Conservation (phyloP, 225 moss, liverwort and hornwort genomes). For the Marchantia polymorpha region DNA sequence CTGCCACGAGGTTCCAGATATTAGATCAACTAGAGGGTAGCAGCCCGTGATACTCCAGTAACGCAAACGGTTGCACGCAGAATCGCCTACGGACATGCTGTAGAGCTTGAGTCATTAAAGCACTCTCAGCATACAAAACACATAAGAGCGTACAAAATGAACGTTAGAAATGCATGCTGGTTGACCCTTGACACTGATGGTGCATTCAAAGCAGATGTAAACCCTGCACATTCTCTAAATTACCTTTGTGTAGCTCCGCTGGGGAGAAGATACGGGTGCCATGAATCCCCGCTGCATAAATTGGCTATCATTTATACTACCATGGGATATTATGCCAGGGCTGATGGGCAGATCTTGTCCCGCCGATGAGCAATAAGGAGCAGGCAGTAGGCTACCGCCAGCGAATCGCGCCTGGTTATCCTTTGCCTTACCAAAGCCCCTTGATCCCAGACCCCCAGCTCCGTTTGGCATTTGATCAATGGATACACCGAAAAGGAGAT, state of each 20-base stretch:
- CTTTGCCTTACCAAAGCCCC: conserved; percentile 55
- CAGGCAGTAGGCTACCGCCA: conserved; percentile 58
- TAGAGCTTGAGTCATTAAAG: too few species aligned
- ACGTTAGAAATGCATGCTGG: too few species aligned
- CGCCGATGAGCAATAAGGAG: conserved; percentile 56
- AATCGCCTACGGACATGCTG: not conserved
- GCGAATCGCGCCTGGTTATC: conserved; percentile 63
- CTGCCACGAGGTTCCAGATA: conserved; percentile 31
- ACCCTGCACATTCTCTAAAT: not conserved
- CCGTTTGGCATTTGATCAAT: conserved; percentile 70
- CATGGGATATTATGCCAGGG: conserved; percentile 63
- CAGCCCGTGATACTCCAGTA: too few species aligned
- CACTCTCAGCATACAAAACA: too few species aligned
- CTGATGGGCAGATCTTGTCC: conserved; percentile 70
- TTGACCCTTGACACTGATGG: too few species aligned
- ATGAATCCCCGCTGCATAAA: conserved; percentile 74
- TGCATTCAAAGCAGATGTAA: not conserved
- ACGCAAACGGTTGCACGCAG: not conserved
- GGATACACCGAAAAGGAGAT: conserved; percentile 82
- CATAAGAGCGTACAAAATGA: too few species aligned
- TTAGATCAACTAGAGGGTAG: not conserved
- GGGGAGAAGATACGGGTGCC: conserved; percentile 50
- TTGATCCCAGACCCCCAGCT: conserved; percentile 30
- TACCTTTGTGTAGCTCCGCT: conserved; percentile 90
- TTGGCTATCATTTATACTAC: conserved; percentile 65